Evolutionary conservation across 495 filamentous ascomycete species (phyloP), one percentile per base, ranked within the genome.

Genomic region (Talaromyces liani): DNA sequence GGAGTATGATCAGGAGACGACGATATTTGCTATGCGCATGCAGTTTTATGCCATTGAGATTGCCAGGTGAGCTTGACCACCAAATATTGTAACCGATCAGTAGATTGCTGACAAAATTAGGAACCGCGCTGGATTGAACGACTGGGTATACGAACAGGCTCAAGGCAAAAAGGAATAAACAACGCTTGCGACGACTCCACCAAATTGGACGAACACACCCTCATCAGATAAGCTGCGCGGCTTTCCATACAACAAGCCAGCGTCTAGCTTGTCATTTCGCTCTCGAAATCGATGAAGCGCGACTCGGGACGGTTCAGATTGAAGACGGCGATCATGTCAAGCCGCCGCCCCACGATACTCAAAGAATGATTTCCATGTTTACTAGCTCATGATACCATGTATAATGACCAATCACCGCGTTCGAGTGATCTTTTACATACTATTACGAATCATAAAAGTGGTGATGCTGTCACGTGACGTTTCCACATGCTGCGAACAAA

Each of bases 41-140:
- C 94, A 99, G 72, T 99, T 99, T 71, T 99, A 99, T 70, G 94
- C 94, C 34, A 76, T 98, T 70, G 94, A 99, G 77, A 97, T 99
- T 70, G 88, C 90, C 10, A 87, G 90, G 90, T 91, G 70, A 67
- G 78, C 66, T 14, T 7, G n/a, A n/a, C n/a, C n/a, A n/a, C n/a
- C n/a, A n/a, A 12, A 18, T 31, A 33, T 53, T 53, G 36, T 58
- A 2, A 5, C 1, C 3, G 29, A 57, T 39, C 18, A 12, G 31
- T n/a, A 0, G 8, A 20, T 47, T 61, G 6, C 12, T 45, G 31
- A 34, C 36, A 8, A 0, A 47, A 0, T 16, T 24, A 88, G 93
- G 72, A 99, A 99, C 75, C 85, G 86, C 36, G 82, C 83, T 29
- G 92, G 93, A 39, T 77, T 98, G 59, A 98, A 98, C 69, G 94